A percentile compares a stretch with the other conserved stretches of the same genome.
Conservation (phyloP, 140 eudicot species). For the Senecio squalidus region DNA sequence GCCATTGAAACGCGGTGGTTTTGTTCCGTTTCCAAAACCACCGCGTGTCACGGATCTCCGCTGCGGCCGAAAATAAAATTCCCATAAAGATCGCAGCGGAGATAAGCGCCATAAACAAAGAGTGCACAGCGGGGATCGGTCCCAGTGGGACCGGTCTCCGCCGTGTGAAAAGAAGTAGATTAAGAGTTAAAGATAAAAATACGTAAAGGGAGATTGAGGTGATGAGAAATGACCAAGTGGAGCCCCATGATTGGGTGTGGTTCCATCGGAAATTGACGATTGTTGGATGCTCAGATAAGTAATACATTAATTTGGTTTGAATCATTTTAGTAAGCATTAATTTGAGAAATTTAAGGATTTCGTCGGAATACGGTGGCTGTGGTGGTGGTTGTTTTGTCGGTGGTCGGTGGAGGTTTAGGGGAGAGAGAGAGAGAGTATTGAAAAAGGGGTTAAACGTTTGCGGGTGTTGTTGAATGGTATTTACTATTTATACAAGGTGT, state of each 20-base stretch:
- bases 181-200: conserved; percentile 22
- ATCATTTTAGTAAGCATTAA: background rate
- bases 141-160: conserved; percentile 38
- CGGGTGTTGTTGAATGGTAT: background rate
- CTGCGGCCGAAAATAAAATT: conserved; percentile 54
- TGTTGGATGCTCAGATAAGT: conserved; percentile 41
- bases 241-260: conserved; percentile 41
- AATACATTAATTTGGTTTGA: conserved; percentile 23
- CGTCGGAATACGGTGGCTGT: conserved; percentile 1
- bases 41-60: conserved; percentile 73
- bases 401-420: conserved; percentile 25
- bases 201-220: conserved; percentile 34
- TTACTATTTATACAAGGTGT: background rate
- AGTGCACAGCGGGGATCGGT: conserved; percentile 38
- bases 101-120: conserved; percentile 46
- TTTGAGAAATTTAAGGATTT: no score
- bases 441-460: background rate
- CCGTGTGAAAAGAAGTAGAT: conserved; percentile 17
- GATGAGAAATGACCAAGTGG: conserved; percentile 50
- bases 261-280: conserved; percentile 42
- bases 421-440: background rate
- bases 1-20: conserved; percentile 67
- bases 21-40: conserved; percentile 68
- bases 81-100: conserved; percentile 62
- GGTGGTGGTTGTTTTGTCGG: conserved; percentile 3